Evolutionary conservation across 1,284 basidiomycete genomes (phyloP).

Genomic region (Pseudozyma thailandica): DNA sequence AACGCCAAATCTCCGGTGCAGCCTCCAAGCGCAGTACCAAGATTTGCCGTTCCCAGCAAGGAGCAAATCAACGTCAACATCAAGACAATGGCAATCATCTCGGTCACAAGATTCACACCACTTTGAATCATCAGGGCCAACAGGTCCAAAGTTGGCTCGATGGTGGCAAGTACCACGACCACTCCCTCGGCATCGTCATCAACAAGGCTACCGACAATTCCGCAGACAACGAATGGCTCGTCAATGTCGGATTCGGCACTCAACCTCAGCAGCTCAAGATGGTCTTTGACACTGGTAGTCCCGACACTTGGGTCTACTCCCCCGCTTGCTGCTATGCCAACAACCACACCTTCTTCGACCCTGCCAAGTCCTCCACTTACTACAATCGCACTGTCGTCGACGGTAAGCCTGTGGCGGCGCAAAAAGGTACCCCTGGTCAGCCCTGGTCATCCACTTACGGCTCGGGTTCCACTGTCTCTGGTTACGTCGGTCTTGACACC

Average conservation of each 20-base stretch:
- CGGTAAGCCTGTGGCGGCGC: conserved; percentile 20
- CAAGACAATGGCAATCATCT: conserved; percentile 1
- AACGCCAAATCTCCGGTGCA: conserved; percentile 27
- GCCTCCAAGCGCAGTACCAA: conserved; percentile 32
- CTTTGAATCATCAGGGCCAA: conserved; percentile 26
- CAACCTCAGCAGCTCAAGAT: conserved; percentile 39
- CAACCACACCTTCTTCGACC: conserved; percentile 54
- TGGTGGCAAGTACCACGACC: conserved; percentile 35
- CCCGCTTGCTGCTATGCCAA: conserved; percentile 55
- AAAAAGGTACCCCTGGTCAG: conserved; percentile 37
- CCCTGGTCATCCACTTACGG: conserved; percentile 49
- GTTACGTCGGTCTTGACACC: conserved; percentile 56
- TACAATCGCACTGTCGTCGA: conserved; percentile 48
- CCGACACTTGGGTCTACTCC: conserved; percentile 56
- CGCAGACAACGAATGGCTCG: conserved; percentile 59
- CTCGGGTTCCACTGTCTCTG: conserved; percentile 25
- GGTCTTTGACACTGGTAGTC: conserved; percentile 56
- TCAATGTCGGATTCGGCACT: conserved; percentile 54
- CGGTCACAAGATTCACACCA: conserved; percentile 9
- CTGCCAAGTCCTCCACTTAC: conserved; percentile 38
- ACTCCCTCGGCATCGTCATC: conserved; percentile 48
- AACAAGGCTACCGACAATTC: conserved; percentile 50
- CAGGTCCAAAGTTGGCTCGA: conserved; percentile 39
- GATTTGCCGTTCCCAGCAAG: conserved; percentile 14
- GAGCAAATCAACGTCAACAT: not conserved